phyloP scores from a whole-genome alignment of 2,329 filamentous ascomycete genomes.

The Beauveria sp. region DNA sequence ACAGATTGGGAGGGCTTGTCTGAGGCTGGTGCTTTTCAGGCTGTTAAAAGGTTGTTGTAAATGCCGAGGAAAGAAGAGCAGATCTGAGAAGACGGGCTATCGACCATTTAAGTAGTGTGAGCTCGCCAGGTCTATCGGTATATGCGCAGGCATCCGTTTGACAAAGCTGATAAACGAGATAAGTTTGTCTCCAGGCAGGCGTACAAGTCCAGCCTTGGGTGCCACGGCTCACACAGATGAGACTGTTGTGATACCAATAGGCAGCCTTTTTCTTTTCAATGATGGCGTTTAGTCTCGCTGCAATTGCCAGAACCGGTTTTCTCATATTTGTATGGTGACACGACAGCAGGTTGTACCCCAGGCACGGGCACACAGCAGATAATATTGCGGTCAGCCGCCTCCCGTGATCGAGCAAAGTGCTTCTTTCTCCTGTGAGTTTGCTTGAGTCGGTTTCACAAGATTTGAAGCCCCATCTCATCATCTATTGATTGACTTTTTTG shows the following conservation, averaged over 20 bases:
- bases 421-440: too few species aligned
- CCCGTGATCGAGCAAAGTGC: too few species aligned
- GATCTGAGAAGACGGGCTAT: background rate
- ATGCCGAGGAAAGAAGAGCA: background rate
- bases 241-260: background rate
- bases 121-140: background rate
- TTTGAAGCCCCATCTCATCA: too few species aligned
- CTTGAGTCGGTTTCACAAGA: too few species aligned
- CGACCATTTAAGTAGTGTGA: background rate
- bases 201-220: background rate
- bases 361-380: background rate
- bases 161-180: background rate
- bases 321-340: background rate
- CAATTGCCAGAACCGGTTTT: background rate
- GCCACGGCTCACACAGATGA: background rate
- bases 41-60: background rate
- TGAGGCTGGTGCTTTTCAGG: background rate
- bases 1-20: background rate
- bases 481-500: too few species aligned
- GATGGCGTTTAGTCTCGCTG: background rate
- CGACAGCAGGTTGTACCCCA: background rate
- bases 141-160: background rate
- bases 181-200: background rate
- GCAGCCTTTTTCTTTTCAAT: too few species aligned
- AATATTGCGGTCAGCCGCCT: background rate